Percentiles rank a stretch among this genome's conserved stretches.
Evolutionary conservation across 345 rosid species (phyloP).

Genomic region (Populus euphratica): DNA sequence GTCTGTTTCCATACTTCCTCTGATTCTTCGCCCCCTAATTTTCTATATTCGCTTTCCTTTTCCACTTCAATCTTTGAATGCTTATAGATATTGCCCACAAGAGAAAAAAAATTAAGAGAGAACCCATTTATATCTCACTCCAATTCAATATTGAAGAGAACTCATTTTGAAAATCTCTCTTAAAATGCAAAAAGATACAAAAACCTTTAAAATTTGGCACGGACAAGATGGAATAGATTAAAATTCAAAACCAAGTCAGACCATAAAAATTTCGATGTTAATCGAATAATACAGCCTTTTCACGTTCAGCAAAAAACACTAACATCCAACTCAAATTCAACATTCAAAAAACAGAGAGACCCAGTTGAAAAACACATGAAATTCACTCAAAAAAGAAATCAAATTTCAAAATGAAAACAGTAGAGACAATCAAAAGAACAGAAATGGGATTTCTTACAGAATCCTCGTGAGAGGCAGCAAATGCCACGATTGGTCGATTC

Average conservation of each 20-base stretch:
- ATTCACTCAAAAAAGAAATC: background rate
- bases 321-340: background rate
- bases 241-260: background rate
- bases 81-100: slow-evolving; percentile 28
- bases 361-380: background rate
- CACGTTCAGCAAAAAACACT: background rate
- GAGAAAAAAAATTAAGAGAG: background rate
- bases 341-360: background rate
- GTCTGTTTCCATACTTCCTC: slow-evolving; percentile 84
- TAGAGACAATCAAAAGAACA: background rate
- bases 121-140: background rate
- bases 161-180: background rate
- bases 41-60: slow-evolving; percentile 39
- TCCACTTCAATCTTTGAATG: slow-evolving; percentile 61
- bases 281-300: background rate
- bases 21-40: slow-evolving; percentile 41
- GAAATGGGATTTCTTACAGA: slow-evolving; percentile 31
- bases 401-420: background rate
- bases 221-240: background rate
- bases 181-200: background rate
- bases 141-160: background rate
- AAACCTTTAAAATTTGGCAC: background rate
- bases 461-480: slow-evolving; percentile 65
- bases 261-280: background rate
- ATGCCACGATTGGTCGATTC: slow-evolving; percentile 31